Base-by-base conservation (phyloP, 2,329 filamentous ascomycete genomes). In the Xylaria digitata region DNA sequence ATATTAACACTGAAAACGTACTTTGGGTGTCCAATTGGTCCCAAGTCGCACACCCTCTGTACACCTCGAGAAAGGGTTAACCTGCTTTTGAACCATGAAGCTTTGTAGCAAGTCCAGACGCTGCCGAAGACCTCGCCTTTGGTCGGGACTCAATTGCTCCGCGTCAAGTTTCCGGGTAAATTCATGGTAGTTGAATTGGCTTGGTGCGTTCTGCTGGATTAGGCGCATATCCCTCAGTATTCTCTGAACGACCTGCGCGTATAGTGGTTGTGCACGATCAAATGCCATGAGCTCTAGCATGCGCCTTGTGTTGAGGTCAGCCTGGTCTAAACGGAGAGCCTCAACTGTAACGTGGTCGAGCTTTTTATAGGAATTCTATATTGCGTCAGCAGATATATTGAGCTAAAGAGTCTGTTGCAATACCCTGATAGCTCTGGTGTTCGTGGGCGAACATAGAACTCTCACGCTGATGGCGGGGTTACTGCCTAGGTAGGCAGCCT, bases 231-330 rank as follows among this genome's bases (percentile, higher is more conserved):
- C 82, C 1, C 87, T 80, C 0, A 92, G 78, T 32, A 90, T 85
- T 0, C 85, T 81, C 32, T 82, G 78, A 1, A 88, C 78, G 0
- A 87, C 83, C 56, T 86, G 82, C 59, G 89, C 81, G 70, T 91
- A 91, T 0, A 91, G 79, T 0, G 88, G 88, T 57, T 83, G 78
- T 6, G 76, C 76, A 0, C 78, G 74, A 0, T 78, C 80, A 19
- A 88, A 82, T 0, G 85, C 86, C 87, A 90, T 90, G 0, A 90
- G 78, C 8, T 86, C 84, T 11, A 87, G 77, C 83, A 90, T 88
- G 0, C 86, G 79, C 50, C 83, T 81, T 0, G 87, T 87, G 67
- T 87, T 88, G 1, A 91, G 80, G 40, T 89, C 78, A 0, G 74
- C 67, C 37, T 87, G 78, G 46, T 84, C 81, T 3, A 90, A 78